A percentile compares a stretch with the other conserved stretches of the same genome.
Conservation (phyloP, 805 yeast species). For the Suhomyces pyralidae region DNA sequence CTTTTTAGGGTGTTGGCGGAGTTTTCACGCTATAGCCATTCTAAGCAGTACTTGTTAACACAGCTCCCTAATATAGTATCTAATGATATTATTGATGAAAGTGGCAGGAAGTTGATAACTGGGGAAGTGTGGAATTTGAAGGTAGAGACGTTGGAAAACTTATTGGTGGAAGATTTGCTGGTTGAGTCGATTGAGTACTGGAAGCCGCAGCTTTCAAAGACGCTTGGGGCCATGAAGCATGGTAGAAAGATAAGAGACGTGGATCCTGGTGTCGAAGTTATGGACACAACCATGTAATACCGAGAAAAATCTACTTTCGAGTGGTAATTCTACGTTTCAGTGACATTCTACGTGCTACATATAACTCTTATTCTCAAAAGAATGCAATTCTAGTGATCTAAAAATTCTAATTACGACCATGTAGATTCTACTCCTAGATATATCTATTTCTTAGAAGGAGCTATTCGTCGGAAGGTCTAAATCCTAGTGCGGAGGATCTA, state of each 20-base stretch:
- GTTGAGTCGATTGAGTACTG: slow-evolving; percentile 17
- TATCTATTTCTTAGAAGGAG: too few species aligned
- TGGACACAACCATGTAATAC: slow-evolving; percentile 19
- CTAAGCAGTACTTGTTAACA: slow-evolving; percentile 19
- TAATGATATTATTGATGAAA: slow-evolving; percentile 16
- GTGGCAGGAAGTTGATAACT: slow-evolving; percentile 13
- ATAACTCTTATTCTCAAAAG: too few species aligned
- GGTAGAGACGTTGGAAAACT: slow-evolving; percentile 20
- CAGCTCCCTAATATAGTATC: slow-evolving; percentile 23
- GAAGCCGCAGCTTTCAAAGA: slow-evolving; percentile 17
- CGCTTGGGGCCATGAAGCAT: slow-evolving; percentile 21
- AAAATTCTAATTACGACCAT: too few species aligned
- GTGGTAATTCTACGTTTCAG: too few species aligned
- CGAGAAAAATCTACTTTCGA: too few species aligned
- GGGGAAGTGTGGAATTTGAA: slow-evolving; percentile 25
- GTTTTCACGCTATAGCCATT: slow-evolving; percentile 18
- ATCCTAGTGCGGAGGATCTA: too few species aligned
- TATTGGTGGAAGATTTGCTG: slow-evolving; percentile 11
- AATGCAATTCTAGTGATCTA: too few species aligned
- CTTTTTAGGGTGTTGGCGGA: slow-evolving; percentile 18
- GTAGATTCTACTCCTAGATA: too few species aligned
- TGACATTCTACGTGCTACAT: too few species aligned
- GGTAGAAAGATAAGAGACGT: slow-evolving; percentile 19
- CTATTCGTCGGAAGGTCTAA: too few species aligned
- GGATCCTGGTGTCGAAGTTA: slow-evolving; percentile 22